Evolutionary conservation across 2,329 filamentous ascomycete species (phyloP), one percentile per base, ranked within the genome.

Genomic region (Whalleya microplaca): DNA sequence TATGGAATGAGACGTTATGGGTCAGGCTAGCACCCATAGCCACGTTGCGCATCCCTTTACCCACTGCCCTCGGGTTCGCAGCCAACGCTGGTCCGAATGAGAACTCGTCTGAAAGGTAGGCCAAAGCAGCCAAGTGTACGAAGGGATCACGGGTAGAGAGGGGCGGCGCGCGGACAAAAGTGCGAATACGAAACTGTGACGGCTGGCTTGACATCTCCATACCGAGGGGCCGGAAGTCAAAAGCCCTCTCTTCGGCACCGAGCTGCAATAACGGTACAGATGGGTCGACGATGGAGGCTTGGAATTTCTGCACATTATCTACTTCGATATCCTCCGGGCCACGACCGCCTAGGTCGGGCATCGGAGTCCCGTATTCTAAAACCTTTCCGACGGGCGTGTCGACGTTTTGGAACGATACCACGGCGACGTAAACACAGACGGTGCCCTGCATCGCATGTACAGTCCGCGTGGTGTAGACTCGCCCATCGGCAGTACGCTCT

Each of bases 1-100:
- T 55, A 21, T 63, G 62, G 18, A 64, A 63, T 2, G 53, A 57
- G 5, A 63, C 21, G 12, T 43, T 58, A 37, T 61, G 60, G 18
- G 48, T 63, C 8, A 64, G 55, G 20, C 41, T 64, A 2, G 53
- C 45, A 19, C n/a, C 59, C 41, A 62, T 40, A 4, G 52, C 27
- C 4, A 64, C 42, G 32, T 64, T 62, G 3, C 45, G 21, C 9
- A 50, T 21, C 1, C 50, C 40, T 14, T 48, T 18, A 1, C 62
- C 59, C 3, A 54, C 47, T 0, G 32, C 42, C 12, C 18, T 14
- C 2, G 45, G 51, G 21, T 53, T 58, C 4, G 55, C 53, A 14
- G 20, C 21, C 29, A 63, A 12, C 2, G 53, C 51, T 2, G 42
- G 23, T 4, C 55, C 61, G 4, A 59, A 53, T 4, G 46, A 32